Evolutionary conservation across 2,329 filamentous ascomycete genomes (phyloP).

Genomic region (Catunica adiposa): DNA sequence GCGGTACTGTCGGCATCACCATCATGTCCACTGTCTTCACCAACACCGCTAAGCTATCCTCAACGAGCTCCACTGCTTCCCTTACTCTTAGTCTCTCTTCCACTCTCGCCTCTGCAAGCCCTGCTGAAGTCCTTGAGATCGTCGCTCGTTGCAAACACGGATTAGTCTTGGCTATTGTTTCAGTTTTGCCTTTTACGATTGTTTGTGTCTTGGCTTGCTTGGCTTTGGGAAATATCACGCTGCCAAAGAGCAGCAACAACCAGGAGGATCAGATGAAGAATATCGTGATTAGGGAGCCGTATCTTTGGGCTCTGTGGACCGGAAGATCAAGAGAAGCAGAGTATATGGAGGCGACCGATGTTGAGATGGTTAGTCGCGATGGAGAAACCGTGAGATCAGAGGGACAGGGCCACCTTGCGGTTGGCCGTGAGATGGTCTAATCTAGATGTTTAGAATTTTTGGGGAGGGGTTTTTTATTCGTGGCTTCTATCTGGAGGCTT

Average conservation of each 20-base stretch:
- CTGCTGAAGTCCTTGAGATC: background rate
- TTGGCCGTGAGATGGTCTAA: too few relatives aligned
- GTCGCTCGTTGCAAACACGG: background rate
- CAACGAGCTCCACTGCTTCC: background rate
- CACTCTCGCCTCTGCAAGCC: background rate
- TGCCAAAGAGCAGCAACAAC: background rate
- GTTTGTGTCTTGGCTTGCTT: background rate
- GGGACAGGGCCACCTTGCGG: background rate
- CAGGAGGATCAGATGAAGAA: constrained; percentile 6
- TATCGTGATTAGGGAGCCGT: constrained; percentile 1
- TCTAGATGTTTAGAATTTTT: too few relatives aligned
- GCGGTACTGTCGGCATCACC: constrained; percentile 47
- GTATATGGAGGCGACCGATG: background rate
- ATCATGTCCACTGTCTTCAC: constrained; percentile 56
- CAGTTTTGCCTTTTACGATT: constrained; percentile 1
- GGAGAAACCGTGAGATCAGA: background rate
- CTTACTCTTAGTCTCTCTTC: background rate
- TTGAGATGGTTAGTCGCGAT: background rate
- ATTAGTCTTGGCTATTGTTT: constrained; percentile 1
- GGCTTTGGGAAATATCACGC: constrained; percentile 1
- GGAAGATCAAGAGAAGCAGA: background rate
- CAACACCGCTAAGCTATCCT: constrained; percentile 28
- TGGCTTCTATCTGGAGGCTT: too few relatives aligned
- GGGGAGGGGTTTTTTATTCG: too few relatives aligned
- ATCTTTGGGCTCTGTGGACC: constrained; percentile 1